These are phyloP conservation scores for Austroboletus eburneus DNA, from an alignment of 768 basidiomycete species.

Conservation along the genomic window DNA sequence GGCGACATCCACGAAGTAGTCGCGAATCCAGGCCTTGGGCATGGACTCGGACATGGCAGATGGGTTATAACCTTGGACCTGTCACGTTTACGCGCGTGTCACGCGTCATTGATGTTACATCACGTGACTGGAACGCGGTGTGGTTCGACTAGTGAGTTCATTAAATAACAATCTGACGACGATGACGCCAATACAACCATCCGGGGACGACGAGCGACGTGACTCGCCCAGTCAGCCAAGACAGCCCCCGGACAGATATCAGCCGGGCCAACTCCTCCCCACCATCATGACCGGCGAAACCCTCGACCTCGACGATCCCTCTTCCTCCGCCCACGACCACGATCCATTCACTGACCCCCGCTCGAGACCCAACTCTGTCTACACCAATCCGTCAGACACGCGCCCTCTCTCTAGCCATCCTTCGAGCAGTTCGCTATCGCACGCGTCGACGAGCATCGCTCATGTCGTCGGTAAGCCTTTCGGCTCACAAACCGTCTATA, in stretches of 20 bases:
- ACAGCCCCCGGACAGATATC: conserved; percentile 39
- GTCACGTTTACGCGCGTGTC: too few relatives aligned
- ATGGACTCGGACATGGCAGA: conserved; percentile 37
- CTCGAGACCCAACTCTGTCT: conserved; percentile 25
- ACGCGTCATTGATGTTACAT: conserved; percentile 19
- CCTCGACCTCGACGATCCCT: conserved; percentile 46
- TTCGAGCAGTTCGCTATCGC: conserved; percentile 28
- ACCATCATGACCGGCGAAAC: conserved; percentile 67
- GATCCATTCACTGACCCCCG: conserved; percentile 29
- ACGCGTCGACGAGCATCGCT: conserved; percentile 15
- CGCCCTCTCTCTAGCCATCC: conserved; percentile 30
- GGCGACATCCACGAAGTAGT: conserved; percentile 47
- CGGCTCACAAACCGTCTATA: conserved; percentile 9
- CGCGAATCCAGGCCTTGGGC: conserved; percentile 50
- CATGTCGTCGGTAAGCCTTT: conserved; percentile 26
- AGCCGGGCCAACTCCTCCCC: conserved; percentile 56
- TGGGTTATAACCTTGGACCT: conserved; percentile 12
- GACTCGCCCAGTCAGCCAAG: conserved; percentile 2
- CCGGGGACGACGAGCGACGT: conserved; percentile 1
- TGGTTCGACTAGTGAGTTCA: neutral
- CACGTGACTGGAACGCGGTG: conserved; percentile 18
- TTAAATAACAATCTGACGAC: neutral
- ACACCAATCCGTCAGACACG: conserved; percentile 25
- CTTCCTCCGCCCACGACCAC: conserved; percentile 27
- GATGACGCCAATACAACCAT: conserved; percentile 24